Evolutionary conservation across 768 basidiomycete species (phyloP), one percentile per base, ranked within the genome.

Genomic region (Mycena galericulata): DNA sequence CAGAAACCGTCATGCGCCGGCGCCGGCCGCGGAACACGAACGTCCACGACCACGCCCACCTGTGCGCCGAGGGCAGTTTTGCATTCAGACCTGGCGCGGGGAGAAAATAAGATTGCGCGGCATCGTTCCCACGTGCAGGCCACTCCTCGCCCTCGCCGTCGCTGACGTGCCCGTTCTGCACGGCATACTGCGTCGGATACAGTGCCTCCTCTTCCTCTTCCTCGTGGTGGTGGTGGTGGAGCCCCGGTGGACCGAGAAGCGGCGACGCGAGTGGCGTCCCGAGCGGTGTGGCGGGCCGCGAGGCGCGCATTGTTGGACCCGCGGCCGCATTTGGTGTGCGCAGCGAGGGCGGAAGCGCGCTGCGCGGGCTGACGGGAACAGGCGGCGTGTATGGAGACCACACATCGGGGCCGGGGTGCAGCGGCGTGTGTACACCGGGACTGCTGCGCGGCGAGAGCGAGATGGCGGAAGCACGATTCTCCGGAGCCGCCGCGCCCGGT

Each of bases 1-100:
- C 62, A 7, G 79, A 76, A 17, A 91, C 22, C 20, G 84, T 82
- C 66, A 92, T 73, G n/a, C 87, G 85, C 67, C 89, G 83, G 20
- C 87, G 80, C 30, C 87, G 82, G 1, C 89, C 89, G 29, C 81
- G 75, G 60, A 90, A 81, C 26, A 83, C 81, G 73, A 92, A 91
- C 20, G 85, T 81, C 83, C 85, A 87, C 22, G 85, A 82, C 82
- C 84, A 87, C 43, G 79, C 76, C 75, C 80, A 78, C 49, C 71
- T 63, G 49, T 75, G 73, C 62, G 68, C 68, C 29, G 62, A 30
- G 27, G 30, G n/a, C 71, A 74, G 22, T 38, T 65, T 53, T 27
- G 75, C 68, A 50, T 75, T 79, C 24, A 73, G 69, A 11, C 63
- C 66, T 40, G 82, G 82, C 17, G 80, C 81, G 4, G 83, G 82